Percentiles rank a stretch among this genome's conserved stretches.
These are phyloP conservation scores for Colletotrichum sidae DNA, from an alignment of 2,329 filamentous ascomycete genomes.

Conservation along the genomic window DNA sequence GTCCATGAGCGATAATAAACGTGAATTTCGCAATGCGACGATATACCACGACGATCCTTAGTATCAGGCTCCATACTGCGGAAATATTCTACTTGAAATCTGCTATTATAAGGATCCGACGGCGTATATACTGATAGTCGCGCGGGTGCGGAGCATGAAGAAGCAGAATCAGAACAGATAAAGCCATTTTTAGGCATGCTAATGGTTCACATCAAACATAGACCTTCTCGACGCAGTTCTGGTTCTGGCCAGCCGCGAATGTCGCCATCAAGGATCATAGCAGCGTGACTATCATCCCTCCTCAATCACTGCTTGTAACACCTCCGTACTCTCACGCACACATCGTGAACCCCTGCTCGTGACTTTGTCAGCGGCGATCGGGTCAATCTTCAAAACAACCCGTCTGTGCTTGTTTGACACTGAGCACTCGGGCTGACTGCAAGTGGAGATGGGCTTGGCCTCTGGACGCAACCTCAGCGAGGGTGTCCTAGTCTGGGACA, in stretches of 20 bases:
- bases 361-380: constrained; percentile 17
- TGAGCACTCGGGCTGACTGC: constrained; percentile 6
- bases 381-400: neutral
- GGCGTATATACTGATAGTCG: constrained; percentile 1
- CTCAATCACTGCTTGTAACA: no score
- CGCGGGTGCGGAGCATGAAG: constrained; percentile 3
- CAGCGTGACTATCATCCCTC: neutral
- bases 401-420: constrained; percentile 28
- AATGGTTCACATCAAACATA: constrained; percentile 4
- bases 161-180: neutral
- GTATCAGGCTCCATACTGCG: neutral
- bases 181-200: constrained; percentile 14
- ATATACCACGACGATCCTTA: neutral
- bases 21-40: constrained; percentile 5
- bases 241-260: neutral
- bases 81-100: constrained; percentile 10
- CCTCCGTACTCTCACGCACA: neutral
- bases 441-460: neutral
- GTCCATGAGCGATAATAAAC: neutral
- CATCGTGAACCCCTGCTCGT: constrained; percentile 3
- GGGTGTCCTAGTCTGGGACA: constrained; percentile 16
- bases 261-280: neutral
- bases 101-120: neutral
- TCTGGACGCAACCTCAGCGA: constrained; percentile 17
- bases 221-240: neutral